phyloP scores from a whole-genome alignment of 116 monocot species.

The Posidonia oceanica region DNA sequence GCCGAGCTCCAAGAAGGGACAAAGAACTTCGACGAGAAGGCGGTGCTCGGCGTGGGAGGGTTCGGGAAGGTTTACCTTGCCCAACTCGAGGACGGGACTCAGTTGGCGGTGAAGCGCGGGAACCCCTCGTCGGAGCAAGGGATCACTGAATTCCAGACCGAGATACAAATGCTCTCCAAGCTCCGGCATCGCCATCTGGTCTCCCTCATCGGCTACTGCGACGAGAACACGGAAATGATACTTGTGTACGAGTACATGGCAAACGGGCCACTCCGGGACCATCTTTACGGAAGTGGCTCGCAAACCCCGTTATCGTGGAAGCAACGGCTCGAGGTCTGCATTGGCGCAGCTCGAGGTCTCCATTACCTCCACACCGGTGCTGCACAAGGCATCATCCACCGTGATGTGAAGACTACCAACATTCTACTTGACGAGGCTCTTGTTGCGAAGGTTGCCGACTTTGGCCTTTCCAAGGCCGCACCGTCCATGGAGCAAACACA shows the following conservation, averaged over 20 bases:
- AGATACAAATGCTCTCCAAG: slow-evolving; percentile 95
- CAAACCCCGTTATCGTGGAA: slow-evolving; percentile 52
- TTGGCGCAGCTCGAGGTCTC: slow-evolving; percentile 75
- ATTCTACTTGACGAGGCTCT: slow-evolving; percentile 69
- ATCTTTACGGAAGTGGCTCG: slow-evolving; percentile 42
- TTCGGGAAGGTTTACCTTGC: slow-evolving; percentile 90
- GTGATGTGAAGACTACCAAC: slow-evolving; percentile 87
- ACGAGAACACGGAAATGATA: slow-evolving; percentile 95
- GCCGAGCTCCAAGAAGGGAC: slow-evolving; percentile 73
- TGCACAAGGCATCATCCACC: slow-evolving; percentile 77
- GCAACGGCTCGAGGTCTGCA: slow-evolving; percentile 81
- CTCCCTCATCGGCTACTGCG: slow-evolving; percentile 93
- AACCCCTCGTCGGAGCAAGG: slow-evolving; percentile 86
- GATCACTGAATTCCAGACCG: slow-evolving; percentile 85
- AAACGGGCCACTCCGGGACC: slow-evolving; percentile 69
- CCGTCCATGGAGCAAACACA: slow-evolving; percentile 79
- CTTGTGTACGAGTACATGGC: slow-evolving; percentile 96
- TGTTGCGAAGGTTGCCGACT: slow-evolving; percentile 78
- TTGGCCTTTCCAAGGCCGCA: slow-evolving; percentile 78
- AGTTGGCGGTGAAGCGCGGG: slow-evolving; percentile 79
- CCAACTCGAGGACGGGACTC: slow-evolving; percentile 57
- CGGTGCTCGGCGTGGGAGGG: slow-evolving; percentile 72
- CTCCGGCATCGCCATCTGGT: slow-evolving; percentile 95
- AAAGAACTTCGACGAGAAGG: slow-evolving; percentile 74
- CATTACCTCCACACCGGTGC: slow-evolving; percentile 94